Evolutionary conservation across 192 early-diverging fungal genomes (phyloP), one percentile per base, ranked within the genome.

Genomic region (Funneliformis geosporum): DNA sequence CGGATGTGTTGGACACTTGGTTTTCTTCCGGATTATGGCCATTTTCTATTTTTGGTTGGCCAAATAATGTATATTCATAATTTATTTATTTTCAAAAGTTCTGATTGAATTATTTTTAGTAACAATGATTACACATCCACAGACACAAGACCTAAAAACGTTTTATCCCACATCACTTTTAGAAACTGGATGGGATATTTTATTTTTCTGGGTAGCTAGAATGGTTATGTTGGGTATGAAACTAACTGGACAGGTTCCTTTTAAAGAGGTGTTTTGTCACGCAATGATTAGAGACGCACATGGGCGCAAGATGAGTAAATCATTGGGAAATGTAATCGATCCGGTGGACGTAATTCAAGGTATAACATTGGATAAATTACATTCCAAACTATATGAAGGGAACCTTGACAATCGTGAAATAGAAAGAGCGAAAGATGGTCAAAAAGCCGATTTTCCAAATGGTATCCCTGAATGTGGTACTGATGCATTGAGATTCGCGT

Each of bases 171-270:
- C 95, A 67, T 85, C 90, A 4, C 80, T 99, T 33, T 87, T 99
- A 33, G 98, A 99, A 87, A 99, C 97, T 78, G 98, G 98, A 14
- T 95, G 94, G 93, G 98, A 99, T 86, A 99, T 99, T 85, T 83
- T 99, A 77, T 98, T 98, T 92, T 98, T 97, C 92, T 99, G 98
- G 98, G 96, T 98, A 65, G 97, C 97, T 16, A 91, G 98, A 76
- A 99, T 99, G 98, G 96, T 99, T 55, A 99, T 99, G 98, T 84
- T 99, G 79, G 94, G 96, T 82, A 94, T 96, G 73, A 95, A 97
- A 81, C 86, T 98, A 68, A 99, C 97, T 12, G 97, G 97, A n/a
- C 81, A 96, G 82, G 91, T 96, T 66, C 98, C 98, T 3, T 99
- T 99, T 86, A 89, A 90, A 76, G 92, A 94, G 83, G 95, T 99